Evolutionary conservation across 371 early-diverging fungal species (phyloP).

Genomic region (Mucor circinelloides): DNA sequence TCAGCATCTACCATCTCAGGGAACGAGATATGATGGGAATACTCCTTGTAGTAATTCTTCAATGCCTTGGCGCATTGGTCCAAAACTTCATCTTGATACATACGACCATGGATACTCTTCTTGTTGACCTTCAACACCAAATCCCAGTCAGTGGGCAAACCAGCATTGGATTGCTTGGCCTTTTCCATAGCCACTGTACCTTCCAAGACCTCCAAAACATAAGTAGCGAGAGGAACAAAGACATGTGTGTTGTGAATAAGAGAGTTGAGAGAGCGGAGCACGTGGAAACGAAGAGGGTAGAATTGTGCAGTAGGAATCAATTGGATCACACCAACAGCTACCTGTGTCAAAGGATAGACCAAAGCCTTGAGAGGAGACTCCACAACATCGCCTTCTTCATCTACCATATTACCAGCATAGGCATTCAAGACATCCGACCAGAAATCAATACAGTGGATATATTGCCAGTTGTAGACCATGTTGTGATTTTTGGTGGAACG

Average conservation of each 20-base stretch:
- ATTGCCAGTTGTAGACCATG: constrained; percentile 94
- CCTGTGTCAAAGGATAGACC: constrained; percentile 91
- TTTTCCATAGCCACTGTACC: constrained; percentile 57
- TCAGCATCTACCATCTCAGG: constrained; percentile 86
- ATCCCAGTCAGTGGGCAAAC: constrained; percentile 83
- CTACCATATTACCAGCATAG: constrained; percentile 50
- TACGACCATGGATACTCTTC: constrained; percentile 76
- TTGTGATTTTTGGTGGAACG: constrained; percentile 84
- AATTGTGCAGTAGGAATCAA: constrained; percentile 87
- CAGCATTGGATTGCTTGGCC: constrained; percentile 64
- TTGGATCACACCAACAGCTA: constrained; percentile 78
- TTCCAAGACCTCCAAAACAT: constrained; percentile 78
- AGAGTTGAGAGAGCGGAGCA: constrained; percentile 70
- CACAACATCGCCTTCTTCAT: constrained; percentile 43
- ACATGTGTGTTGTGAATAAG: constrained; percentile 69
- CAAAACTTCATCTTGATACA: constrained; percentile 78
- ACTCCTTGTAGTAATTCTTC: constrained; percentile 71
- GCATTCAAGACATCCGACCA: constrained; percentile 85
- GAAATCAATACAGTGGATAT: constrained; percentile 83
- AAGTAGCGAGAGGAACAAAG: constrained; percentile 85
- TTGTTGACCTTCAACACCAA: constrained; percentile 76
- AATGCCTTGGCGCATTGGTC: constrained; percentile 76
- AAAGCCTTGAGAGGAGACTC: constrained; percentile 72
- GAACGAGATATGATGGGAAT: constrained; percentile 80
- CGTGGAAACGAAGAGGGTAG: constrained; percentile 91